Evolutionary conservation across 1,284 basidiomycete species (phyloP), one percentile per base, ranked within the genome.

Genomic region (Sanghuangporus sanghuang): DNA sequence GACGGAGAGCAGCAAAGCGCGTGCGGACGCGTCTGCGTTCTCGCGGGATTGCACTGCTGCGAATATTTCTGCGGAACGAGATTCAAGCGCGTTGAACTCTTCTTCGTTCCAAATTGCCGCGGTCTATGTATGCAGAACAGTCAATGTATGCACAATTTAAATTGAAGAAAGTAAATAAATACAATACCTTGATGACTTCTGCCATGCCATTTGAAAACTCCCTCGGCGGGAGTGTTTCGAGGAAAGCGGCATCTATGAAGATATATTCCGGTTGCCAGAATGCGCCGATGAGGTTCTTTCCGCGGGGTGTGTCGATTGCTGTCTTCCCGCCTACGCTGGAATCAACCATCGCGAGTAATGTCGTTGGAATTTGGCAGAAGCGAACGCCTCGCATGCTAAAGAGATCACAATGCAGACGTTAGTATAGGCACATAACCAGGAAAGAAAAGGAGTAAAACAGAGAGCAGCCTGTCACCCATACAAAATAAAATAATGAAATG

Each of bases 151-250:
- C 32, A n/a, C 52, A 18, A 14, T 64, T 46, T 36, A 59, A 44
- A 46, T 53, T 61, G 62, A 53, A 23, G 2, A 4, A 16, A 16
- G 14, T 55, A n/a, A n/a, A n/a, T 61, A 8, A 6, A 14, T 40
- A 57, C 14, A 74, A 69, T 64, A 92, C 94, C 85, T 98, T 99
- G 75, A 99, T 88, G 3, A 98, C 92, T 75, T 99, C 96, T 1
- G 97, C 96, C 93, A 99, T 98, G 54, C 96, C 96, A 73, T 99
- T 99, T 50, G 93, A 92, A 69, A 98, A 96, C 75, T 99, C 97
- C 66, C 97, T 83, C 50, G 87, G 78, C 0, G 96, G 96, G 4
- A 99, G 87, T 1, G 95, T 96, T 70, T 95, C 92, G 66, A 99
- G 85, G 81, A 97, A 97, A 0, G 95, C 90, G 16, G 94, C 90